Percentiles rank a stretch among this genome's conserved stretches.
These are phyloP conservation scores for Exidia glandulosa DNA, from an alignment of 768 basidiomycete genomes.

Conservation along the genomic window DNA sequence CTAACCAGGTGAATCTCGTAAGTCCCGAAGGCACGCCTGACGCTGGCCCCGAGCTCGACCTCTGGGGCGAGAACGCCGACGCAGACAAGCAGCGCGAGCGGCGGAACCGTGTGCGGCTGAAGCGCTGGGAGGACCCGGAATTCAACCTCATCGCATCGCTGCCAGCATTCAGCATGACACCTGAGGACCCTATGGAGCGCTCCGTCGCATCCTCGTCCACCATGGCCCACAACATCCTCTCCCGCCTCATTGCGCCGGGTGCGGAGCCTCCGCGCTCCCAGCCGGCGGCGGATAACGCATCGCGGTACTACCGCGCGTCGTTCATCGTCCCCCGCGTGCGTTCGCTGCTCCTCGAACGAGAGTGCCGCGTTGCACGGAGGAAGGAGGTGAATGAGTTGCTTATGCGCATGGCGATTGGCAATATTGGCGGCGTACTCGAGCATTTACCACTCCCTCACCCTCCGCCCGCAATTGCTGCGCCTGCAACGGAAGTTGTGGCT, in stretches of 20 bases:
- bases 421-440: slow-evolving; percentile 57
- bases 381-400: slow-evolving; percentile 71
- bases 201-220: not conserved
- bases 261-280: not conserved
- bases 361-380: slow-evolving; percentile 48
- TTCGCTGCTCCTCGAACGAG: slow-evolving; percentile 41
- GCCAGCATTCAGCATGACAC: slow-evolving; percentile 19
- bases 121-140: slow-evolving; percentile 64
- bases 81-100: slow-evolving; percentile 60
- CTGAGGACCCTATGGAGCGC: not conserved
- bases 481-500: slow-evolving; percentile 1
- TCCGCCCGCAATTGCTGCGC: not conserved
- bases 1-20: no score
- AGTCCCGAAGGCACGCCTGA: no score
- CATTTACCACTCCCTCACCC: slow-evolving; percentile 20
- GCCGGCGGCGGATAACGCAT: not conserved
- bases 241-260: not conserved
- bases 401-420: slow-evolving; percentile 74
- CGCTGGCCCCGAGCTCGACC: slow-evolving; percentile 27
- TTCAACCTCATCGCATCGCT: slow-evolving; percentile 49
- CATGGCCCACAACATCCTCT: not conserved
- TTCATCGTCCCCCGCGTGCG: slow-evolving; percentile 56
- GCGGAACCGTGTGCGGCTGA: slow-evolving; percentile 58
- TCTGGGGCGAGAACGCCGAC: slow-evolving; percentile 53
- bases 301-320: slow-evolving; percentile 54